Evolutionary conservation across 805 yeast species (phyloP).

Genomic region (Cyberlindnera nakhonratchasimensis): DNA sequence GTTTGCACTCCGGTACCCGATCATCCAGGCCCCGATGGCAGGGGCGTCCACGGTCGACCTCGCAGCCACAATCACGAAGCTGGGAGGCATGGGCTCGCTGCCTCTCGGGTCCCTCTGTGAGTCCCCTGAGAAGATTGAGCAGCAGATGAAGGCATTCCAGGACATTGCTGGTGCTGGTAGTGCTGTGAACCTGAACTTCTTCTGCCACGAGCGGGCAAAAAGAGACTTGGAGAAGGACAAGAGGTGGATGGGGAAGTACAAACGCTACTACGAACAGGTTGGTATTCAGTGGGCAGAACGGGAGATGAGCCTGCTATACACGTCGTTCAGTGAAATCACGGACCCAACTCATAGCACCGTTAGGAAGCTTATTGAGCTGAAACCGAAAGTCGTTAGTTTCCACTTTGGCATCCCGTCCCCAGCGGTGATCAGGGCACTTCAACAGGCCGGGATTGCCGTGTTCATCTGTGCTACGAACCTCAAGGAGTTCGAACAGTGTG

Average conservation of each 20-base stretch:
- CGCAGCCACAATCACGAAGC: constrained; percentile 39
- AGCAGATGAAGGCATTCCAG: constrained; percentile 15
- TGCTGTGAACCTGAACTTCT: constrained; percentile 45
- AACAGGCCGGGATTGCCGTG: constrained; percentile 37
- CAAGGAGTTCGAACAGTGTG: constrained; percentile 37
- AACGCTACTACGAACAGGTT: constrained; percentile 4
- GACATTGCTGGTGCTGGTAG: constrained; percentile 6
- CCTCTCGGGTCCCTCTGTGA: constrained; percentile 24
- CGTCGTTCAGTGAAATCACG: constrained; percentile 16
- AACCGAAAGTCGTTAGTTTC: constrained; percentile 49
- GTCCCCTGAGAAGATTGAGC: constrained; percentile 13
- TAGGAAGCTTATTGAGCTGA: constrained; percentile 16
- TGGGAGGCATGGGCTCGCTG: constrained; percentile 52
- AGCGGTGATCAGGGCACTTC: constrained; percentile 33
- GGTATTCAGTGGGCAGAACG: constrained; percentile 2
- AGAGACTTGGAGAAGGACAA: constrained; percentile 15
- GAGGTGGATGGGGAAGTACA: constrained; percentile 25
- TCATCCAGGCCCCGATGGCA: constrained; percentile 61
- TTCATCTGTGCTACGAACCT: constrained; percentile 47
- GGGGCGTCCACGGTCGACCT: constrained; percentile 45
- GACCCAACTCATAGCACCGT: constrained; percentile 16
- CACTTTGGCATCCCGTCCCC: constrained; percentile 48
- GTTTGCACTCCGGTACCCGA: constrained; percentile 38
- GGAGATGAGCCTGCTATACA: constrained; percentile 11
- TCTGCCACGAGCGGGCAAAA: constrained; percentile 36